Base-by-base conservation (phyloP, 2,329 filamentous ascomycete genomes). In the Trichoderma sp. region DNA sequence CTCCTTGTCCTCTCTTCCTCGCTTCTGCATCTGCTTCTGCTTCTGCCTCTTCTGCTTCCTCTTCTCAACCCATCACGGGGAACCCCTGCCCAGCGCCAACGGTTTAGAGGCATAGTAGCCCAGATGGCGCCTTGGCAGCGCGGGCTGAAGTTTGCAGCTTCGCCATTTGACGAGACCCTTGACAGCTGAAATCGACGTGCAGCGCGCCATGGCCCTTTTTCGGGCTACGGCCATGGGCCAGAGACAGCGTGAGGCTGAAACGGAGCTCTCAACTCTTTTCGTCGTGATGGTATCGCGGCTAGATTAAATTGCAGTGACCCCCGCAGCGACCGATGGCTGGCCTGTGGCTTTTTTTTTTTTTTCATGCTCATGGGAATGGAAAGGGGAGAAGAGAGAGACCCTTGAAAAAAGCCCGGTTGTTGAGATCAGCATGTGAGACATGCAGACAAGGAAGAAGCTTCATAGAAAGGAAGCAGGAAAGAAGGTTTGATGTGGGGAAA, bases 101-200 rank as follows among this genome's bases (percentile, higher is more conserved):
- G 51, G 26, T 44, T 55, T 17, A 50, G 34, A 30, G 28, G 28
- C 7, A 30, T 34, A 34, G 30, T 10, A 34, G 30, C 30, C 30
- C 59, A 30, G 5, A n/a, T 41, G 45, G 59, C 47, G 59, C 34
- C 64, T 58, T 58, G 60, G 60, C 64, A 39, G 26, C 52, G 51
- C 52, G 24, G 47, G 43, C 60, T 51, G 52, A 48, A 48, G 12
- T 14, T 44, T 39, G 64, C 44, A 30, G 60, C 43, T 12, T 51
- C 43, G 44, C 51, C 34, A 66, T 66, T 63, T 66, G 64, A 66
- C 21, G 17, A 54, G 55, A 63, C 60, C 64, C 64, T 63, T 48
- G 64, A 45, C 60, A 66, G 64, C 64, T 66, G 64, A 66, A 64
- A 19, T 34, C 59, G 12, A 57, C 19, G 34, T 54, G 34, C 51